Evolutionary conservation across 1,139 yeast genomes (phyloP), one percentile per base, ranked within the genome.

Genomic region (Zhuliangozyma blackwelliae): DNA sequence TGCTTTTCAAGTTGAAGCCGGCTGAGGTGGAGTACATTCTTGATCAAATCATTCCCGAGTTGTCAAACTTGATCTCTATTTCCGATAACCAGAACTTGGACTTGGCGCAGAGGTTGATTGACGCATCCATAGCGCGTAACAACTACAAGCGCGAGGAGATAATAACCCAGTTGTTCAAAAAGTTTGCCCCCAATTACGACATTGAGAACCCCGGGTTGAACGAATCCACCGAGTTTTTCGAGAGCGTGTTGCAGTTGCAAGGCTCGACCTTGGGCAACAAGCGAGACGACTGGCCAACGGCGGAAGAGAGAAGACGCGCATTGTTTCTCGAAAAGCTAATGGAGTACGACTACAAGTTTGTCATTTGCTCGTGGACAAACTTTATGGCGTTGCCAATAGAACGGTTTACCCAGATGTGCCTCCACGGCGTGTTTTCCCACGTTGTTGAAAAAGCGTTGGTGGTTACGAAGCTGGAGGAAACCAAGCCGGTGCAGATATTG

Each of bases 251-350:
- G 36, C 75, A 75, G 50, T 63, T 87, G 43, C 68, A 79, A 3
- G 63, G 75, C 1, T 85, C 95, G 0, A 87, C 95, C 1, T 63
- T 86, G 41, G 94, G 94, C 25, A 84, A 85, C 55, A 82, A 88
- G 2, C 74, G 77, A 47, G 95, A 81, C 48, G 95, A 87, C 55
- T 85, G 95, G 95, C 95, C 95, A 33, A 85, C 95, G 1, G 85
- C 92, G 0, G 92, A 84, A 50, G 95, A 87, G 57, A 78, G 95
- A 68, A 80, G 92, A 63, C 70, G 94, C 45, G 71, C 95, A 0
- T 54, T 86, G 25, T 82, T 88, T 49, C 63, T 85, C 41, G 92
- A 87, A 52, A 77, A 81, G 45, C 63, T 88, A 40, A 76, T 83
- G 60, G 77, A 73, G 28, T 84, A 77, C 50, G 92, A 86, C 48